Evolutionary conservation across 179 eudicot species (phyloP).

Genomic region (Silene coronaria): DNA sequence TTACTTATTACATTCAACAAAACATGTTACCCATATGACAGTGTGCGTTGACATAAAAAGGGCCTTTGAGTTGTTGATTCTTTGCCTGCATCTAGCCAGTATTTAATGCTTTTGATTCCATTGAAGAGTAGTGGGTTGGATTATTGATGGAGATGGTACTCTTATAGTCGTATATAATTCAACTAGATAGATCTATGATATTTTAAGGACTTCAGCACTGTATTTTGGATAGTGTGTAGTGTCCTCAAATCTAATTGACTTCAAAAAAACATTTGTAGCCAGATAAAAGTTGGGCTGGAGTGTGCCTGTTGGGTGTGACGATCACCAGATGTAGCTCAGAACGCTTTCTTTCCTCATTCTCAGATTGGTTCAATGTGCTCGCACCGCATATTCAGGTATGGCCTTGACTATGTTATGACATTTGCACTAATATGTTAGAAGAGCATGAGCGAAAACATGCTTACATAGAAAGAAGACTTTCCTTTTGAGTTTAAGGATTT

Average conservation of each 20-base stretch:
- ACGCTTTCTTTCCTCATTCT: slow-evolving; percentile 64
- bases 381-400: slow-evolving; percentile 69
- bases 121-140: no score
- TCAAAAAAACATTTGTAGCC: slow-evolving; percentile 43
- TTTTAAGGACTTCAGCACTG: neutral
- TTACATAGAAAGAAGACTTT: neutral
- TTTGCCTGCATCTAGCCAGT: no score
- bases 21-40: no score
- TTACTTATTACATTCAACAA: no score
- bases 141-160: no score
- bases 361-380: slow-evolving; percentile 62
- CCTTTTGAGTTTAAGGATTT: neutral
- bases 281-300: slow-evolving; percentile 94
- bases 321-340: slow-evolving; percentile 57
- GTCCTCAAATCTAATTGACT: slow-evolving; percentile 13
- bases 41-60: no score
- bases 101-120: no score
- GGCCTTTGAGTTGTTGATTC: no score
- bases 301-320: slow-evolving; percentile 84
- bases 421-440: neutral
- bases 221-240: neutral
- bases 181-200: neutral
- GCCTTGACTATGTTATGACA: neutral
- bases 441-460: neutral
- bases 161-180: neutral